Evolutionary conservation across 2,329 filamentous ascomycete species (phyloP).

Genomic region (Aureobasidium sp.): DNA sequence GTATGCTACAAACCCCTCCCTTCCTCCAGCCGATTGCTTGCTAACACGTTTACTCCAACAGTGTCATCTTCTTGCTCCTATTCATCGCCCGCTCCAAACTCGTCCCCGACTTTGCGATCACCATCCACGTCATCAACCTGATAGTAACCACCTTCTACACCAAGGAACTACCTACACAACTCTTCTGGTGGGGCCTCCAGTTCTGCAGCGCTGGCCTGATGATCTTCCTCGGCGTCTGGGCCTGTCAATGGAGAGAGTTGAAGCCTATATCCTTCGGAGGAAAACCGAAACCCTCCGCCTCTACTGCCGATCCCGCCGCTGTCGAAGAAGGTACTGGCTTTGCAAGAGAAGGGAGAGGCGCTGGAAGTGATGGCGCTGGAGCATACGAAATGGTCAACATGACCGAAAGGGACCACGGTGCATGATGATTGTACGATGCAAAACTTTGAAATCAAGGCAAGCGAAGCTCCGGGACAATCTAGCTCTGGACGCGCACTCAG

Average conservation of each 20-base stretch:
- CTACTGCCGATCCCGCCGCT: constrained; percentile 24
- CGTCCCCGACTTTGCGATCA: constrained; percentile 93
- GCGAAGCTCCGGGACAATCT: not conserved
- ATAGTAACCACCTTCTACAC: constrained; percentile 82
- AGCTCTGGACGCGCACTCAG: not conserved
- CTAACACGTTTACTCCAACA: constrained; percentile 42
- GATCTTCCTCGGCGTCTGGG: constrained; percentile 84
- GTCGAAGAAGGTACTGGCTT: constrained; percentile 43
- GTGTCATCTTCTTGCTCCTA: constrained; percentile 84
- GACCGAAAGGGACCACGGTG: constrained; percentile 38
- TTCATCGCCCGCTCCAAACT: constrained; percentile 92
- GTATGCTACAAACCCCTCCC: constrained; percentile 47
- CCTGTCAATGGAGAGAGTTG: constrained; percentile 90
- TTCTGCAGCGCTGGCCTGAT: constrained; percentile 67
- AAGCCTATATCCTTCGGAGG: constrained; percentile 89
- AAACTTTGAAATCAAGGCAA: not conserved
- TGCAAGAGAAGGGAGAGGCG: constrained; percentile 42
- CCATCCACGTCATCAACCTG: constrained; percentile 86
- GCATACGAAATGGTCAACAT: constrained; percentile 54
- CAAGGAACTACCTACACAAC: constrained; percentile 76
- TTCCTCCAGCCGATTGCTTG: not conserved
- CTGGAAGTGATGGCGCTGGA: constrained; percentile 50
- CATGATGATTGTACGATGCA: not conserved
- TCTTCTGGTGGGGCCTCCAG: constrained; percentile 88
- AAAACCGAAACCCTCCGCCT: constrained; percentile 35